phyloP scores from a whole-genome alignment of 768 basidiomycete species.

The Suillus americanus region DNA sequence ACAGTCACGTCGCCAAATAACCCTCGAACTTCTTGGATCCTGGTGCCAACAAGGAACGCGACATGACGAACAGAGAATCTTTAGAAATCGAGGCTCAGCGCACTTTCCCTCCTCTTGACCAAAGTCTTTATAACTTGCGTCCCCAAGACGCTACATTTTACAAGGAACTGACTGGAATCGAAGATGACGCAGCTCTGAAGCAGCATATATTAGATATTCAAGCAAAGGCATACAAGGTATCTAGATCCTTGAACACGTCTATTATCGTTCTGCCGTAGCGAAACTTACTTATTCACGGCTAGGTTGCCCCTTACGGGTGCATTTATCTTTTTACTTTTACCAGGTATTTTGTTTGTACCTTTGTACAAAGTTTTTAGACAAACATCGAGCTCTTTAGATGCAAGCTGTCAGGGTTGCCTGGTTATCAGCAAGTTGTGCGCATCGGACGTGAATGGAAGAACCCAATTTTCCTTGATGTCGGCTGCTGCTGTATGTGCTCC shows the following conservation, averaged over 20 bases:
- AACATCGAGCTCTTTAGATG: not conserved
- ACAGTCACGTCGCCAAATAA: not conserved
- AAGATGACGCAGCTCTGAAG: slow-evolving; percentile 24
- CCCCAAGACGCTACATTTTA: slow-evolving; percentile 17
- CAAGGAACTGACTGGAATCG: slow-evolving; percentile 24
- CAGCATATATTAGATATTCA: slow-evolving; percentile 26
- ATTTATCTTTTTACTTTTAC: not conserved
- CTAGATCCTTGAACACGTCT: not conserved
- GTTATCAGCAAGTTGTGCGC: slow-evolving; percentile 23
- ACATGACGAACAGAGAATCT: not conserved
- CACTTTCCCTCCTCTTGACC: slow-evolving; percentile 6
- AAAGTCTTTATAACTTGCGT: slow-evolving; percentile 2
- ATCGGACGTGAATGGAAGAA: slow-evolving; percentile 30
- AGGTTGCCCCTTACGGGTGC: slow-evolving; percentile 13
- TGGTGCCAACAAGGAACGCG: not conserved
- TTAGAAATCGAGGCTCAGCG: not conserved
- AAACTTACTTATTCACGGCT: not conserved
- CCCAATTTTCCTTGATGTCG: slow-evolving; percentile 40
- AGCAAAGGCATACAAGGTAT: slow-evolving; percentile 24
- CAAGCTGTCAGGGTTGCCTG: not conserved
- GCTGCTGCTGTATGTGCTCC: slow-evolving; percentile 37
- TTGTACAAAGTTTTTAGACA: not conserved
- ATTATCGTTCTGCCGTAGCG: not conserved
- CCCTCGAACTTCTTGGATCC: not conserved
- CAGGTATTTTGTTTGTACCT: not conserved